Evolutionary conservation across 768 basidiomycete genomes (phyloP).

Genomic region (Phylloporus sp.): DNA sequence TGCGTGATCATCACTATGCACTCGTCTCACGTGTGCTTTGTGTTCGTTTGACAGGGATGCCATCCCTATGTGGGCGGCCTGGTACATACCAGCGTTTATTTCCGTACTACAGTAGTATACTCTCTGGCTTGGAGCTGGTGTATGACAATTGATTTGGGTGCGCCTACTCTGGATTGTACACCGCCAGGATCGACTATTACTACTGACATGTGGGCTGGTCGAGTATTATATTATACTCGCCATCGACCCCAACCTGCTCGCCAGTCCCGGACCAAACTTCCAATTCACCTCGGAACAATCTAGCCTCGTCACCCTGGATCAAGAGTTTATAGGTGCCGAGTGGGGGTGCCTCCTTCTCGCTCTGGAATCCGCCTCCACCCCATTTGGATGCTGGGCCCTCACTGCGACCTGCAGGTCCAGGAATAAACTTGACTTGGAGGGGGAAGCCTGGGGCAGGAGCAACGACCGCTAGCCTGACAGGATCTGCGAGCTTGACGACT

Average conservation of each 20-base stretch:
- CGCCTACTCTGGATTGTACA: too few species aligned
- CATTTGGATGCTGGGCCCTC: not conserved
- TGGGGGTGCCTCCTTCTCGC: not conserved
- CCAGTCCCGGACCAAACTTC: not conserved
- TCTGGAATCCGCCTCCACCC: not conserved
- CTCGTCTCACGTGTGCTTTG: too few species aligned
- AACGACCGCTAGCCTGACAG: not conserved
- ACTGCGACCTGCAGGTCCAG: not conserved
- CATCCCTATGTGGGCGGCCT: too few species aligned
- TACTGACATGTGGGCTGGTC: too few species aligned
- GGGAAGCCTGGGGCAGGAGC: not conserved
- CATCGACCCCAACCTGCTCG: not conserved
- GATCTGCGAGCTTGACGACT: not conserved
- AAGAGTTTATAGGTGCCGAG: not conserved
- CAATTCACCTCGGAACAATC: not conserved
- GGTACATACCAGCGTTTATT: too few species aligned
- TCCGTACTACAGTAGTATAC: too few species aligned
- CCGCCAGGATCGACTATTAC: too few species aligned
- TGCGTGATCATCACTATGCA: too few species aligned
- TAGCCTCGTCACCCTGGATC: not conserved
- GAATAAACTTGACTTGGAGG: not conserved
- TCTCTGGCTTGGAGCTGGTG: too few species aligned
- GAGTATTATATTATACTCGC: not conserved
- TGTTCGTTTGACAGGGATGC: too few species aligned
- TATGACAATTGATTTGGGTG: too few species aligned